Percentiles rank a stretch among this genome's conserved stretches.
These are phyloP conservation scores for Cercophora newfieldiana DNA, from an alignment of 495 filamentous ascomycete genomes.

Conservation along the genomic window DNA sequence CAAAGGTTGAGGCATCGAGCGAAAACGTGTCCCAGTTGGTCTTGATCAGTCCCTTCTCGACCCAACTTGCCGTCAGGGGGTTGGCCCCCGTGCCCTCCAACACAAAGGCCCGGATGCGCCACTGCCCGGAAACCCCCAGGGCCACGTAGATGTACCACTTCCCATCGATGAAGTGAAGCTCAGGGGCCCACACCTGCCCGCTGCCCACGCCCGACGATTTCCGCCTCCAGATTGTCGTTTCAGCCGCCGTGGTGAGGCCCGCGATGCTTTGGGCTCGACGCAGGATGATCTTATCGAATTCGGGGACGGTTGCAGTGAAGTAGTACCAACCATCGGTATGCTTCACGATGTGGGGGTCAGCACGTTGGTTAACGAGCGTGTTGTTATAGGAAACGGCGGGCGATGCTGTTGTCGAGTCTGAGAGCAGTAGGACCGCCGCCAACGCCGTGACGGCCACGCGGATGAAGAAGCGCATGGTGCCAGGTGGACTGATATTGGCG, in stretches of 20 bases:
- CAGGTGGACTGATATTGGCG: too few species aligned
- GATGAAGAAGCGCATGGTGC: neutral
- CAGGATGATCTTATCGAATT: constrained; percentile 52
- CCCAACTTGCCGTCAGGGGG: constrained; percentile 27
- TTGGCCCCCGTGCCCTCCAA: constrained; percentile 29
- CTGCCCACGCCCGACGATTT: constrained; percentile 47
- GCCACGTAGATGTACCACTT: constrained; percentile 52
- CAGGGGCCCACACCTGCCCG: constrained; percentile 59
- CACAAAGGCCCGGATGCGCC: constrained; percentile 33
- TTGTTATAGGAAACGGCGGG: constrained; percentile 28
- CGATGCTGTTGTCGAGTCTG: constrained; percentile 6
- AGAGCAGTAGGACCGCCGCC: neutral
- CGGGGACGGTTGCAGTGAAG: constrained; percentile 43
- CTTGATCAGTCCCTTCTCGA: constrained; percentile 28
- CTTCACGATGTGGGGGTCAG: constrained; percentile 38
- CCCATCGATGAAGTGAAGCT: constrained; percentile 50
- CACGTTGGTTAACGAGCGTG: constrained; percentile 28
- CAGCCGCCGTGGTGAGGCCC: constrained; percentile 46
- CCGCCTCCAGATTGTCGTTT: constrained; percentile 33
- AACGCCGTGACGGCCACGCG: neutral
- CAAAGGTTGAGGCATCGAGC: constrained; percentile 29
- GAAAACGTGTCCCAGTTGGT: constrained; percentile 36
- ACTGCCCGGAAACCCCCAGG: constrained; percentile 28
- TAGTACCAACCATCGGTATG: constrained; percentile 56
- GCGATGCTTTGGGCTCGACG: constrained; percentile 50